Evolutionary conservation across 768 basidiomycete species (phyloP).

Genomic region (Boletellus ananas): DNA sequence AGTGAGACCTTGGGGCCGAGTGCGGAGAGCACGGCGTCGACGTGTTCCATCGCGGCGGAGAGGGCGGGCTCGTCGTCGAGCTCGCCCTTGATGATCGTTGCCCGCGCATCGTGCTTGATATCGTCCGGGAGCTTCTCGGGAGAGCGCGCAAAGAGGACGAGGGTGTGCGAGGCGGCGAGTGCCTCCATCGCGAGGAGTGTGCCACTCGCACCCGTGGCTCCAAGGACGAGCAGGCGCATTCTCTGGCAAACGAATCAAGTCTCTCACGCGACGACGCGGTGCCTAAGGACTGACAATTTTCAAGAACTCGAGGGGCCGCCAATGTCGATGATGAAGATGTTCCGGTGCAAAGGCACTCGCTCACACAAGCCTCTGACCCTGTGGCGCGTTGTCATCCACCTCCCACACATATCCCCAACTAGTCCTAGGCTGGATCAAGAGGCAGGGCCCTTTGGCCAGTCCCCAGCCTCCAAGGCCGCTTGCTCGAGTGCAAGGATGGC

Average conservation of each 20-base stretch:
- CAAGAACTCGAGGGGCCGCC: no score
- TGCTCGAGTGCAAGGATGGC: slow-evolving; percentile 47
- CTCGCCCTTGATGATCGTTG: slow-evolving; percentile 52
- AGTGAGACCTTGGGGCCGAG: slow-evolving; percentile 49
- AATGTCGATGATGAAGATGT: no score
- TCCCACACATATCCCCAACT: no score
- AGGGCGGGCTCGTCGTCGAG: slow-evolving; percentile 51
- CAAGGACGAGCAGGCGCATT: slow-evolving; percentile 62
- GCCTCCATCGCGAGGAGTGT: slow-evolving; percentile 53
- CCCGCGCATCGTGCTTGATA: slow-evolving; percentile 39
- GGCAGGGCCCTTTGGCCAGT: slow-evolving; percentile 34
- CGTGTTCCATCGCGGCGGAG: slow-evolving; percentile 49
- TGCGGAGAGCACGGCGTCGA: slow-evolving; percentile 62
- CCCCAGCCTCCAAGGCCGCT: slow-evolving; percentile 39
- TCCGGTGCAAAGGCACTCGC: no score
- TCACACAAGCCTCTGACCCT: no score
- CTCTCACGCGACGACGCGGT: no score
- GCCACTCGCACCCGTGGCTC: slow-evolving; percentile 63
- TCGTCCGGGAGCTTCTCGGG: slow-evolving; percentile 59
- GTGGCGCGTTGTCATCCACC: no score
- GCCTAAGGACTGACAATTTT: no score
- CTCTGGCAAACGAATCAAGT: neutral
- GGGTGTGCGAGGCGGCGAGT: slow-evolving; percentile 40
- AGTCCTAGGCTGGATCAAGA: no score
- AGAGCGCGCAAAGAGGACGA: slow-evolving; percentile 62